Percentiles rank a stretch among this genome's conserved stretches.
These are phyloP conservation scores for Candida andamanensis DNA, from an alignment of 805 yeast genomes.

Conservation along the genomic window DNA sequence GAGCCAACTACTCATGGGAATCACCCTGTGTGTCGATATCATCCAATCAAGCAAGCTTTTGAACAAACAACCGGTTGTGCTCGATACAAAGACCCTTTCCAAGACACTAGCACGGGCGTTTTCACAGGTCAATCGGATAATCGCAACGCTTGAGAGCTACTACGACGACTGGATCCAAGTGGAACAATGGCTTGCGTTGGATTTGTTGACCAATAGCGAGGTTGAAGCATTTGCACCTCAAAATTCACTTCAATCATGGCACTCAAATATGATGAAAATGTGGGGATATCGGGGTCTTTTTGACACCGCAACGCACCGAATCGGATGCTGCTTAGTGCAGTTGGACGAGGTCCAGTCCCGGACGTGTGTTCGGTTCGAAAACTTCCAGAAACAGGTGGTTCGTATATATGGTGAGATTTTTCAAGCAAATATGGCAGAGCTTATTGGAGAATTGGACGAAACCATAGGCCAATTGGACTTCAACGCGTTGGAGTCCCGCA, in stretches of 20 bases:
- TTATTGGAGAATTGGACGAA: constrained; percentile 25
- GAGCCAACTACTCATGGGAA: constrained; percentile 1
- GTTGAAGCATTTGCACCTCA: constrained; percentile 18
- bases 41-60: constrained; percentile 6
- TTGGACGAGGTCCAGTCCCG: constrained; percentile 51
- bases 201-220: constrained; percentile 39
- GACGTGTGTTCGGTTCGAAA: constrained; percentile 49
- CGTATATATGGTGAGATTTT: constrained; percentile 37
- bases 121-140: constrained; percentile 25
- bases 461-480: constrained; percentile 20
- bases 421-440: constrained; percentile 19
- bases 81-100: background rate
- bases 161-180: constrained; percentile 49
- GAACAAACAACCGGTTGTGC: background rate
- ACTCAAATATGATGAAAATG: constrained; percentile 39
- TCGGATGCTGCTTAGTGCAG: constrained; percentile 29
- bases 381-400: constrained; percentile 49
- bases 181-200: constrained; percentile 54
- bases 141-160: constrained; percentile 29
- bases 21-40: constrained; percentile 2
- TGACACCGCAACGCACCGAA: constrained; percentile 26
- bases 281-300: constrained; percentile 40
- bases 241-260: constrained; percentile 39
- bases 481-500: constrained; percentile 8
- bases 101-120: constrained; percentile 2